Percentiles rank a stretch among this genome's conserved stretches.
These are phyloP conservation scores for Xylaria polymorpha DNA, from an alignment of 2,329 filamentous ascomycete genomes.

Conservation along the genomic window DNA sequence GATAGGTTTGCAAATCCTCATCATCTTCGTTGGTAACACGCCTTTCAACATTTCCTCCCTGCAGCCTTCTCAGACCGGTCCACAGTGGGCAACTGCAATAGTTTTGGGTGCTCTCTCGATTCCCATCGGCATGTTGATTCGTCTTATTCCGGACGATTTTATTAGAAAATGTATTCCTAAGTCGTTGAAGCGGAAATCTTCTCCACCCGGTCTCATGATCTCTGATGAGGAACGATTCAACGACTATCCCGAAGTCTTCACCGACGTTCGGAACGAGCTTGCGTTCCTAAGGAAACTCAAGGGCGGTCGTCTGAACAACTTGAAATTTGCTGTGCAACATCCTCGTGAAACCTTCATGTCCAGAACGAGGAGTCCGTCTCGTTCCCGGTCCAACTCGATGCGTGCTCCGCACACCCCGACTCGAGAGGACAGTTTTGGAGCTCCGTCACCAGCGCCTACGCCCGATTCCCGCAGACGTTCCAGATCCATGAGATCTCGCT, in stretches of 20 bases:
- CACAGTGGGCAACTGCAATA: constrained; percentile 89
- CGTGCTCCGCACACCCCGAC: constrained; percentile 71
- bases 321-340: constrained; percentile 82
- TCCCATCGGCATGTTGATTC: constrained; percentile 82
- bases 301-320: constrained; percentile 82
- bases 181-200: constrained; percentile 62
- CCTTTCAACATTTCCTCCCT: constrained; percentile 78
- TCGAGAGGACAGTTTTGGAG: constrained; percentile 64
- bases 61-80: constrained; percentile 67
- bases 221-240: constrained; percentile 74
- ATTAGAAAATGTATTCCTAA: constrained; percentile 65
- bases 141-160: constrained; percentile 81
- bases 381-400: constrained; percentile 73
- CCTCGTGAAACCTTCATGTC: constrained; percentile 75
- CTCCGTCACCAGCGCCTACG: constrained; percentile 62
- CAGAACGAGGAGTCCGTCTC: constrained; percentile 71
- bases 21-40: constrained; percentile 84
- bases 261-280: constrained; percentile 82
- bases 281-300: constrained; percentile 83
- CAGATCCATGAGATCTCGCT: constrained; percentile 72
- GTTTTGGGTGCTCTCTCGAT: constrained; percentile 86
- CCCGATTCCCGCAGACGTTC: constrained; percentile 73
- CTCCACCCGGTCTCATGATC: constrained; percentile 67
- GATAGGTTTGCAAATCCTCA: constrained; percentile 88
- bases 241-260: constrained; percentile 76